These are phyloP conservation scores for Jacaranda mimosifolia DNA, from an alignment of 257 asterid species.

Conservation along the genomic window DNA sequence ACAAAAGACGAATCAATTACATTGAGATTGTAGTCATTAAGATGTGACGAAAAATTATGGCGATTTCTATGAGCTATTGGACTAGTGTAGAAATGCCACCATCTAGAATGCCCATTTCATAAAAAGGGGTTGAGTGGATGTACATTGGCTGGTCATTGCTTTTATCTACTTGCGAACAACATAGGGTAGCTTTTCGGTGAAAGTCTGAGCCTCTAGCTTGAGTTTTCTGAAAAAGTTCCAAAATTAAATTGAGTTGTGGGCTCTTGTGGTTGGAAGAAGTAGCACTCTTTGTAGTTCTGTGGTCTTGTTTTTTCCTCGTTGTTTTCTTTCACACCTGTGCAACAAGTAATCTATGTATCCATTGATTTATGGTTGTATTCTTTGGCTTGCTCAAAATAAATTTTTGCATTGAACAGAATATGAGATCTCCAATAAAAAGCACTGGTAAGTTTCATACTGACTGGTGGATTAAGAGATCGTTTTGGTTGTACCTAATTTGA, in stretches of 20 bases:
- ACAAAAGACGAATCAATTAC: not conserved
- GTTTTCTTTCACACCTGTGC: not conserved
- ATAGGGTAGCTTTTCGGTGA: not conserved
- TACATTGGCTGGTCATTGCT: not conserved
- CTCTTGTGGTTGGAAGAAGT: not conserved
- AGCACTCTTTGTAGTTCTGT: not conserved
- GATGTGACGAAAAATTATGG: not conserved
- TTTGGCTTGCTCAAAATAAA: not conserved
- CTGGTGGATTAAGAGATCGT: too few species aligned
- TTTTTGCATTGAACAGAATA: not conserved
- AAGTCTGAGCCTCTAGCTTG: not conserved
- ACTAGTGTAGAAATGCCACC: slow-evolving; percentile 4
- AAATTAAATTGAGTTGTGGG: slow-evolving; percentile 8
- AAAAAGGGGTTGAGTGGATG: too few species aligned
- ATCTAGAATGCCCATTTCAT: not conserved
- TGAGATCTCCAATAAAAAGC: slow-evolving; percentile 9
- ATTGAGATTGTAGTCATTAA: slow-evolving; percentile 9
- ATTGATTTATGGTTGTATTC: slow-evolving; percentile 3
- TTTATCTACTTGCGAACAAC: not conserved
- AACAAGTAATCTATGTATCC: not conserved
- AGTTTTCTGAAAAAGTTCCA: slow-evolving; percentile 6
- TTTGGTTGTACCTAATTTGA: too few species aligned
- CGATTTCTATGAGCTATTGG: slow-evolving; percentile 2
- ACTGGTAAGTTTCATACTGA: not conserved
- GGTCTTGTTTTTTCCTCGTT: not conserved